Conservation (phyloP, 148 eudicot species). For the Bassia scoparia region DNA sequence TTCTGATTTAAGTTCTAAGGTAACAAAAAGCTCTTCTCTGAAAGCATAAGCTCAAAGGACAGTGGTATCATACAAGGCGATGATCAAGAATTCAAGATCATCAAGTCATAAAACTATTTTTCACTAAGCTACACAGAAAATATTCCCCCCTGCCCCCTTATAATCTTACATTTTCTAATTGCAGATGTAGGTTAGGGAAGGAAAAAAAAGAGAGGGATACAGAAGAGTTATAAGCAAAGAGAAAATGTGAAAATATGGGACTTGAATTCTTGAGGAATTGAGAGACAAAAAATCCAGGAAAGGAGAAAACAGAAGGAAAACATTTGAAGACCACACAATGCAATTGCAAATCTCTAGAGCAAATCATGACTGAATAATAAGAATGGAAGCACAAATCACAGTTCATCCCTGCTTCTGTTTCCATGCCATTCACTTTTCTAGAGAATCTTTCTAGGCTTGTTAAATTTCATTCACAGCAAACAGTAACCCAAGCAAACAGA, state of each 20-base stretch:
- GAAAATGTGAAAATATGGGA: background rate
- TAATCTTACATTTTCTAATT: background rate
- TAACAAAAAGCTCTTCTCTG: background rate
- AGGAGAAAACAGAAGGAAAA: background rate
- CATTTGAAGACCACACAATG: background rate
- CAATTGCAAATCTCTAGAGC: background rate
- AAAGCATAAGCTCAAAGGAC: background rate
- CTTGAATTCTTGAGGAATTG: background rate
- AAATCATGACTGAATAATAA: background rate
- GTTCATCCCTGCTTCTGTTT: background rate
- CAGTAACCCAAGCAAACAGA: background rate
- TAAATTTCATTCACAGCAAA: background rate
- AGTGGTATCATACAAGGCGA: background rate
- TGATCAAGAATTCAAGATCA: too few relatives aligned
- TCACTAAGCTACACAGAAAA: background rate
- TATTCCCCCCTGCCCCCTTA: background rate
- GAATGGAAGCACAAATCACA: background rate
- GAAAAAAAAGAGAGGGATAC: too few relatives aligned
- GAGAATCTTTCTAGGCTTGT: background rate
- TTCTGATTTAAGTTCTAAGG: background rate
- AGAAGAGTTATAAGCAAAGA: background rate
- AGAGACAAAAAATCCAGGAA: background rate
- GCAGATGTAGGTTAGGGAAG: background rate
- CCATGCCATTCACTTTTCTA: background rate
- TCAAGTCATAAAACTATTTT: too few relatives aligned